Base-by-base conservation (phyloP, 805 yeast species). In the Hanseniaspora occidentalis region DNA sequence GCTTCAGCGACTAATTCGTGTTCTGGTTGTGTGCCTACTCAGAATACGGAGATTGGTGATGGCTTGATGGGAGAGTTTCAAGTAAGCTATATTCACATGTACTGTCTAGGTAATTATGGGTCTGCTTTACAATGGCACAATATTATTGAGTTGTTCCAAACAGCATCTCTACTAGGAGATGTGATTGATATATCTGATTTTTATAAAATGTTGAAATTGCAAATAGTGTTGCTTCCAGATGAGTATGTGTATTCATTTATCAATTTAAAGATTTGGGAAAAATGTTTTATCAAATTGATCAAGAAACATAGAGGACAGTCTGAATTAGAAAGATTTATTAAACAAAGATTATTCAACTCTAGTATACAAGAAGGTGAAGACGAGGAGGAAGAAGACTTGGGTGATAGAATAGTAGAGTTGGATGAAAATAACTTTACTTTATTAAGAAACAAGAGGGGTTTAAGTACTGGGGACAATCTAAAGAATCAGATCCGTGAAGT, bases 81-180 rank as follows among this genome's bases (percentile, higher is more conserved):
- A 47, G 51, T 77, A 17, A 51, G 70, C 2, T 80, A 66, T 44
- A 38, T 77, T 1, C 60, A 70, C 41, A 62, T 69, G 34, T 49
- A 75, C 1, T 48, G 75, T 1, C 61, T 79, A 45, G 83, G 79
- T 13, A 82, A 79, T 53, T 70, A 71, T 50, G 72, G 82, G 16
- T 73, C 79, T 11, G 68, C 74, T 16, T 59, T 71, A 17, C 86
- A 79, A 47, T 81, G 88, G 88, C 64, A 71, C 40, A 64, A 61
- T 16, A 45, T 79, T 26, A 47, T 73, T 10, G 67, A 65, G 36
- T 50, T 79, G n/a, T 19, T 42, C 35, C 25, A 33, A 38, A 13
- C 10, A 6, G 10, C 27, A 17, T 4, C 19, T 41, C 6, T 20
- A 22, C 14, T 14, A 14, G 16, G 31, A 16, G 22, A 23, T 7